Base-by-base conservation (phyloP, 352 stramenopile species). In the Aphanomyces cochlioides region DNA sequence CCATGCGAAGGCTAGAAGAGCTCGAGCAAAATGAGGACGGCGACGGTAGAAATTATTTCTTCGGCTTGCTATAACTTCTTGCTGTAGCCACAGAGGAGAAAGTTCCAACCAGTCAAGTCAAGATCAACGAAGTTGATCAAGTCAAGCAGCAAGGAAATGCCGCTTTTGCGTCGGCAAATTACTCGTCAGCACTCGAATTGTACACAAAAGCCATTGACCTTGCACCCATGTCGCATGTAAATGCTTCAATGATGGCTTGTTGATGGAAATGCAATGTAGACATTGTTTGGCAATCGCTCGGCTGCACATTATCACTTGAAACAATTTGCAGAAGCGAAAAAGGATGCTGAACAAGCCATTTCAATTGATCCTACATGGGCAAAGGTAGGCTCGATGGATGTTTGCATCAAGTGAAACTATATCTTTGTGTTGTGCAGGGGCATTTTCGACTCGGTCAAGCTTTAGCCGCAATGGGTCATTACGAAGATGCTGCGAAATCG, bases 191-290 rank as follows among this genome's bases (percentile, higher is more conserved):
- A 4, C 79, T 89, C 40, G 76, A 84, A 40, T 84, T 84, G n/a
- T 98, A 98, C 74, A 91, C 87, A 13, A 81, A 96, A 39, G 91
- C 92, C 7, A 96, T 98, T 47, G 76, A 78, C 19, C 45, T 92
- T 54, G 78, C 93, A 5, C 77, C 85, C 7, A 78, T 70, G 7
- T 91, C 85, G 19, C 84, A 93, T 72, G 87, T 95, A 75, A 45
- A 80, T 72, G 39, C 28, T 69, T 21, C 41, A 13, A 13, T 19
- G 13, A 19, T 53, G 13, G 8, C n/a, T 47, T n/a, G 37, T 34
- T 50, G 67, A 41, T 60, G 68, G 13, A 47, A 40, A 21, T 2
- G 56, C 34, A 28, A 12, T 43, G 12, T 67, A 95, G 87, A 90
- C 93, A 69, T 60, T 95, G 54, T 91, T 87, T 68, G 87, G 87